A percentile compares a stretch with the other conserved stretches of the same genome.
These are phyloP conservation scores for Xylaria bambusicola DNA, from an alignment of 495 filamentous ascomycete genomes.

Conservation along the genomic window DNA sequence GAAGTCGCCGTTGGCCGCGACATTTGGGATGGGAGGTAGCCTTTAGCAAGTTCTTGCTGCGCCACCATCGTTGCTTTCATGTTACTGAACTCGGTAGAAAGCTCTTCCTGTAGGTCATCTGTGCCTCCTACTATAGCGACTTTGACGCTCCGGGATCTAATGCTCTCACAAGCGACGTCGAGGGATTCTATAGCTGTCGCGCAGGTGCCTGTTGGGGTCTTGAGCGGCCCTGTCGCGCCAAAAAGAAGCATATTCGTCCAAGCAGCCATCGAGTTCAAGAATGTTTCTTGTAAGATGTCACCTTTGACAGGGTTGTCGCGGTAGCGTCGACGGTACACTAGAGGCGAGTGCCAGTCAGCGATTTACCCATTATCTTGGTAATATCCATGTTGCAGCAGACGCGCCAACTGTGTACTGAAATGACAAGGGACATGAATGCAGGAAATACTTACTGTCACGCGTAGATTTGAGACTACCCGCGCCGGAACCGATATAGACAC, in stretches of 20 bases:
- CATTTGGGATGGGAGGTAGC: slow-evolving; percentile 83
- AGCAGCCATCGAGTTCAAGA: slow-evolving; percentile 92
- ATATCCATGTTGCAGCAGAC: no score
- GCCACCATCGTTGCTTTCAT: slow-evolving; percentile 90
- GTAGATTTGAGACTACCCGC: slow-evolving; percentile 52
- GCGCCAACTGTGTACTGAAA: no score
- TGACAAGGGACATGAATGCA: background rate
- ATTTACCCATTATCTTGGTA: no score
- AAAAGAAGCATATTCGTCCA: slow-evolving; percentile 91
- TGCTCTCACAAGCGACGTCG: slow-evolving; percentile 86
- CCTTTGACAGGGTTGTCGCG: slow-evolving; percentile 84
- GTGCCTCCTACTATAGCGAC: slow-evolving; percentile 88
- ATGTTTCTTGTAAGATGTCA: slow-evolving; percentile 86
- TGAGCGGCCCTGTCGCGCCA: slow-evolving; percentile 84
- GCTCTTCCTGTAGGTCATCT: slow-evolving; percentile 90
- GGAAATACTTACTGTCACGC: slow-evolving; percentile 14
- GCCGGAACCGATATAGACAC: slow-evolving; percentile 86
- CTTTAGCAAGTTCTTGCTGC: slow-evolving; percentile 80
- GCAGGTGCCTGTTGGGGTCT: slow-evolving; percentile 85
- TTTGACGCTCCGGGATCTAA: slow-evolving; percentile 82
- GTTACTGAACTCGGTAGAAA: slow-evolving; percentile 88
- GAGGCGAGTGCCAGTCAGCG: slow-evolving; percentile 64
- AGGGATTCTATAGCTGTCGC: slow-evolving; percentile 89
- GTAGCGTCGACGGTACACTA: slow-evolving; percentile 89
- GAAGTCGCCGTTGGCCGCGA: slow-evolving; percentile 84